Conservation (phyloP, 768 basidiomycete genomes). For the Kwoniella pini region DNA sequence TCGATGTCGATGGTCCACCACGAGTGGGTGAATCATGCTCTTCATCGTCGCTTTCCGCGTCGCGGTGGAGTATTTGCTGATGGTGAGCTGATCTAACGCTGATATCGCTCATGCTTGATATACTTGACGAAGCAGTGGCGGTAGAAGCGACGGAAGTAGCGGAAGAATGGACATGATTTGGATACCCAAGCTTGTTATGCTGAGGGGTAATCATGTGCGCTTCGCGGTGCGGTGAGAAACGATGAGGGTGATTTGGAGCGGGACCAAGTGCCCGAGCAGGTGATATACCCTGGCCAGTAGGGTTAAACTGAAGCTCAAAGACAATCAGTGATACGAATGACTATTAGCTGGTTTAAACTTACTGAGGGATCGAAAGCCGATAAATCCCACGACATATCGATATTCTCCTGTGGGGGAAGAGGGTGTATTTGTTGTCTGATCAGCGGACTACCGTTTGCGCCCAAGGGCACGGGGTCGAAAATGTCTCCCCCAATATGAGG, state of each 20-base stretch:
- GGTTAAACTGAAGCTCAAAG: constrained; percentile 5
- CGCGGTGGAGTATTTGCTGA: constrained; percentile 10
- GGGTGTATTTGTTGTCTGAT: constrained; percentile 20
- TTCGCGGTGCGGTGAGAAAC: constrained; percentile 26
- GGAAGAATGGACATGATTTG: constrained; percentile 29
- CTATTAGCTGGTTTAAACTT: background rate
- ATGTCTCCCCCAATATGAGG: constrained; percentile 39
- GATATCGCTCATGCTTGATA: constrained; percentile 22
- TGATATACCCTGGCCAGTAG: constrained; percentile 40
- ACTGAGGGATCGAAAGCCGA: constrained; percentile 7
- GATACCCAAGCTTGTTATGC: constrained; percentile 25
- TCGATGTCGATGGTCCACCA: constrained; percentile 24
- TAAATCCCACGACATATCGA: constrained; percentile 20
- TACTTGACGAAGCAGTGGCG: constrained; percentile 20
- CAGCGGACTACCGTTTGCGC: constrained; percentile 21
- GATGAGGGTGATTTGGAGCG: constrained; percentile 28
- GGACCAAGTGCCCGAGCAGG: constrained; percentile 47
- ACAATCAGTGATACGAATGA: background rate
- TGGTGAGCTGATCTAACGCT: constrained; percentile 8
- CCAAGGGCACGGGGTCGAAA: constrained; percentile 29
- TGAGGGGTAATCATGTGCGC: constrained; percentile 38
- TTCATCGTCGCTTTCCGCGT: constrained; percentile 32
- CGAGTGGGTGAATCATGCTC: constrained; percentile 44
- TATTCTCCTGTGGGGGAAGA: constrained; percentile 12
- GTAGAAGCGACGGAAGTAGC: constrained; percentile 31